Evolutionary conservation across 768 basidiomycete species (phyloP).

Genomic region (Cantharellus anzutake): DNA sequence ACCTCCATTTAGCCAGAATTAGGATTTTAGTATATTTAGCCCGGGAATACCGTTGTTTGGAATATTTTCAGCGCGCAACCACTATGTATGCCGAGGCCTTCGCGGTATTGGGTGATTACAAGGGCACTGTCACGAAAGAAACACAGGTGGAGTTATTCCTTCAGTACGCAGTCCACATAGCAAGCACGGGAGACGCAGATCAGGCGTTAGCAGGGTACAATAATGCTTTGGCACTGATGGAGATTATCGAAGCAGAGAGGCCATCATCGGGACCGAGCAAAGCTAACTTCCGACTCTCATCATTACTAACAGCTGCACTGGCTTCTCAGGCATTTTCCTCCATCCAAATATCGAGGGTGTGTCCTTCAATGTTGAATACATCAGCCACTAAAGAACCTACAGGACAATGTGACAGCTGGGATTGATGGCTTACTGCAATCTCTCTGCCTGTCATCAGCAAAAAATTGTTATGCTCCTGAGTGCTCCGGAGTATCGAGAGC

Average conservation of each 20-base stretch:
- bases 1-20: no score
- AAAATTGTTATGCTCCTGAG: no score
- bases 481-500: no score
- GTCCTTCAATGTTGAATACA: slow-evolving; percentile 7
- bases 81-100: slow-evolving; percentile 43
- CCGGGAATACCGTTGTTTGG: slow-evolving; percentile 59
- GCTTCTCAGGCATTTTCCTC: slow-evolving; percentile 51
- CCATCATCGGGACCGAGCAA: slow-evolving; percentile 31
- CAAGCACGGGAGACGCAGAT: slow-evolving; percentile 6
- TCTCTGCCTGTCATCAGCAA: slow-evolving; percentile 65
- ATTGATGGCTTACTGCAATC: slow-evolving; percentile 45
- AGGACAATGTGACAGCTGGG: slow-evolving; percentile 41
- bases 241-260: slow-evolving; percentile 28
- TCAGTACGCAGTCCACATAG: slow-evolving; percentile 4
- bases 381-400: slow-evolving; percentile 18
- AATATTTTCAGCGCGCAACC: slow-evolving; percentile 48
- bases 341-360: slow-evolving; percentile 49
- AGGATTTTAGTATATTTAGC: slow-evolving; percentile 58
- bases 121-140: slow-evolving; percentile 26
- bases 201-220: slow-evolving; percentile 6
- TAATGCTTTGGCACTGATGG: slow-evolving; percentile 19
- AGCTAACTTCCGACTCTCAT: slow-evolving; percentile 36
- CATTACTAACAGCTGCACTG: slow-evolving; percentile 49
- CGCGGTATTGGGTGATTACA: slow-evolving; percentile 20
- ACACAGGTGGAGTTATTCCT: slow-evolving; percentile 19